Percentiles rank a stretch among this genome's conserved stretches.
Conservation (phyloP, 306 rosid species). For the Medicago lupulina region DNA sequence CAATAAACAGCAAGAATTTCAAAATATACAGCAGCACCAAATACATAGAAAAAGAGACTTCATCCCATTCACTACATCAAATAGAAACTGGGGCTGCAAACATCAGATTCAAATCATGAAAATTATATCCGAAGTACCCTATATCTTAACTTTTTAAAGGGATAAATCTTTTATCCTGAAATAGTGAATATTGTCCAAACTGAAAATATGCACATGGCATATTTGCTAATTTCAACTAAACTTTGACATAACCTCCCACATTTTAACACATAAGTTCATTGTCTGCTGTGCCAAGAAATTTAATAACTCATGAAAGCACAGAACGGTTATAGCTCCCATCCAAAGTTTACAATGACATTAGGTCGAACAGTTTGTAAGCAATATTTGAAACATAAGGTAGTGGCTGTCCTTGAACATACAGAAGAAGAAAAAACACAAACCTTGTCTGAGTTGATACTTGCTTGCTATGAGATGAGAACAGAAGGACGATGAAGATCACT, state of each 20-base stretch:
- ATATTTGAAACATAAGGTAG: background rate
- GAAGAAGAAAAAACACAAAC: too few species aligned
- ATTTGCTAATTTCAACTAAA: background rate
- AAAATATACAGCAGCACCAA: background rate
- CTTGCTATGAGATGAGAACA: too few species aligned
- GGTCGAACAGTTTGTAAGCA: constrained; percentile 14
- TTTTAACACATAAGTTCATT: background rate
- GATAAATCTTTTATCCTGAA: background rate
- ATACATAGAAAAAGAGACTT: background rate
- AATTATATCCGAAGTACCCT: background rate
- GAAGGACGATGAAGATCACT: too few species aligned
- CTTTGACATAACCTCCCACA: background rate
- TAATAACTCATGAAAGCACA: background rate
- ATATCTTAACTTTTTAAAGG: background rate
- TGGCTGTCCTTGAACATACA: background rate
- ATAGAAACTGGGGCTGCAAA: background rate
- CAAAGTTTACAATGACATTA: too few species aligned
- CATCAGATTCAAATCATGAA: background rate
- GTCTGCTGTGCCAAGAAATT: background rate
- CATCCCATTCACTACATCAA: background rate
- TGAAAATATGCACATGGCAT: background rate
- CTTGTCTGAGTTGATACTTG: too few species aligned
- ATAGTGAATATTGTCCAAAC: background rate
- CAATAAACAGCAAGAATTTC: background rate
- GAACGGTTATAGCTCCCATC: too few species aligned